Conservation (phyloP, 2,329 filamentous ascomycete species). For the Cordyceps tenuipes region DNA sequence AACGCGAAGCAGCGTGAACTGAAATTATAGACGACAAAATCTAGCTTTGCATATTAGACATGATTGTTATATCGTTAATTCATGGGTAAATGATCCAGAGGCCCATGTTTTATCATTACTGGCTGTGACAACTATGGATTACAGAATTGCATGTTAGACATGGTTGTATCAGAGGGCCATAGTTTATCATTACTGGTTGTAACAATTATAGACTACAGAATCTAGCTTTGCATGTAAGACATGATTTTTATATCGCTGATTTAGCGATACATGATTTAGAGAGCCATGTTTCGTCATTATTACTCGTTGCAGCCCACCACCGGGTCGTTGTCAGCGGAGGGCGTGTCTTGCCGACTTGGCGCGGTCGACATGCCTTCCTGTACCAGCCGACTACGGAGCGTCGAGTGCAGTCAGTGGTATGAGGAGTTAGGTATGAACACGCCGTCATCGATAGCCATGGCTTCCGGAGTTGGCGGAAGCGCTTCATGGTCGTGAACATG, state of each 20-base stretch:
- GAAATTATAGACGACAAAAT: neutral
- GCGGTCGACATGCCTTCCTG: conserved; percentile 33
- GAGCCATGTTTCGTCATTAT: too few relatives aligned
- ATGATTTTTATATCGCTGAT: neutral
- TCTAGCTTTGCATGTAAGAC: neutral
- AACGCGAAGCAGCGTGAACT: too few relatives aligned
- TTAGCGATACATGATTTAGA: neutral
- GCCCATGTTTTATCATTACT: too few relatives aligned
- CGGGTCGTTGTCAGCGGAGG: neutral
- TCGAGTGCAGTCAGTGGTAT: conserved; percentile 38
- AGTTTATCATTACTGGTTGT: too few relatives aligned
- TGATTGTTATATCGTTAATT: neutral
- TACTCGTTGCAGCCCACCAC: too few relatives aligned
- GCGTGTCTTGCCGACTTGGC: conserved; percentile 21
- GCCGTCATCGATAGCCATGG: conserved; percentile 27
- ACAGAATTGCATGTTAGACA: neutral
- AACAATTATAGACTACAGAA: neutral
- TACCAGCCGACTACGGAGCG: conserved; percentile 35
- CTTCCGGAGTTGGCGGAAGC: conserved; percentile 22
- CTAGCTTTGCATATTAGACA: neutral
- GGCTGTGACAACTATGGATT: too few relatives aligned
- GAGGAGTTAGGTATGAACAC: conserved; percentile 39
- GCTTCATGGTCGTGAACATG: conserved; percentile 18
- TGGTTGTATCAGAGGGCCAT: neutral
- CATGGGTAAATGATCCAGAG: neutral